A percentile compares a stretch with the other conserved stretches of the same genome.
Conservation (phyloP, 1,284 basidiomycete genomes). For the Hortiboletus rubellus region DNA sequence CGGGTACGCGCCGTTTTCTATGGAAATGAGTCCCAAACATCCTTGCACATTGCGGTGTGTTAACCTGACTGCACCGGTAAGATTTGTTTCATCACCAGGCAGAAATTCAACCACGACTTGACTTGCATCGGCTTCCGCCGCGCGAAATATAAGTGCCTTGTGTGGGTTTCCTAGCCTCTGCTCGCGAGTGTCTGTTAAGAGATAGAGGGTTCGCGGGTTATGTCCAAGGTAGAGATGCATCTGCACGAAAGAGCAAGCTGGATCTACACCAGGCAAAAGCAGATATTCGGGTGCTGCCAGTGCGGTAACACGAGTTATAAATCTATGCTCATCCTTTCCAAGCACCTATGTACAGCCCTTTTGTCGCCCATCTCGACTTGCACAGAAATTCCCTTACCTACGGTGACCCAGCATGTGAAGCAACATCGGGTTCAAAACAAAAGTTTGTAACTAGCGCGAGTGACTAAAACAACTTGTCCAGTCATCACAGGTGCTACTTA, state of each 20-base stretch:
- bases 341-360: not conserved
- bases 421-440: constrained; percentile 1
- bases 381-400: not conserved
- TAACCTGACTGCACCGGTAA: constrained; percentile 58
- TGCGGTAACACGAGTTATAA: constrained; percentile 3
- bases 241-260: not conserved
- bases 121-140: constrained; percentile 51
- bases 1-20: constrained; percentile 59
- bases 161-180: constrained; percentile 58
- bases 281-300: not conserved
- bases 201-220: constrained; percentile 64
- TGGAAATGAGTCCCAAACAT: constrained; percentile 75
- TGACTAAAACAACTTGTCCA: not conserved
- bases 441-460: not conserved
- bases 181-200: constrained; percentile 69
- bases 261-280: not conserved
- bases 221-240: constrained; percentile 75
- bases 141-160: constrained; percentile 69
- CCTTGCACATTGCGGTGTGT: constrained; percentile 74
- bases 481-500: constrained; percentile 6
- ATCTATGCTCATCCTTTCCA: not conserved
- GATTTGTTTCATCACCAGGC: constrained; percentile 68
- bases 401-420: constrained; percentile 1
- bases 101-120: constrained; percentile 86
- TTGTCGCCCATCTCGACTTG: not conserved